Evolutionary conservation across 768 basidiomycete species (phyloP).

Genomic region (Sporobolomyces roseus): DNA sequence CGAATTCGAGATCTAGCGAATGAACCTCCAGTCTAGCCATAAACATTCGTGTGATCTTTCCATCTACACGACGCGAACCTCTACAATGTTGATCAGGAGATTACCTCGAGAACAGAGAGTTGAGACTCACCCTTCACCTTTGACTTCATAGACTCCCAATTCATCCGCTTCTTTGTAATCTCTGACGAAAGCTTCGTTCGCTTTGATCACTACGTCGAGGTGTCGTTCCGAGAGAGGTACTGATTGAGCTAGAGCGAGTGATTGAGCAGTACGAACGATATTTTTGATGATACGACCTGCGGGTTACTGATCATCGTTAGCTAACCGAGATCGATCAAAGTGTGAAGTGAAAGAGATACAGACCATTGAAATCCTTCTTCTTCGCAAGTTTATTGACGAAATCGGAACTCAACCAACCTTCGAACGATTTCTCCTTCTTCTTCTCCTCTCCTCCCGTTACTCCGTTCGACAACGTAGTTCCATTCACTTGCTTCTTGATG

Average conservation of each 20-base stretch:
- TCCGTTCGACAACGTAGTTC: no score
- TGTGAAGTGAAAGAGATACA: no score
- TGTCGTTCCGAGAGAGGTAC: conserved; percentile 56
- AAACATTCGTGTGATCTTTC: conserved; percentile 21
- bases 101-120: no score
- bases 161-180: conserved; percentile 34
- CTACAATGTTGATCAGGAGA: no score
- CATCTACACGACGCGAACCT: conserved; percentile 16
- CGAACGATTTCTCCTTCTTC: background rate
- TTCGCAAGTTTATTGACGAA: conserved; percentile 55
- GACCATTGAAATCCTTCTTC: conserved; percentile 58
- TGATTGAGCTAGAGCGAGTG: conserved; percentile 56
- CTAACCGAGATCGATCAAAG: no score
- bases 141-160: conserved; percentile 19
- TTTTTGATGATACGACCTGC: conserved; percentile 57
- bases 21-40: background rate
- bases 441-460: background rate
- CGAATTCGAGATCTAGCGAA: no score
- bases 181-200: background rate
- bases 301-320: no score
- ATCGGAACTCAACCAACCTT: conserved; percentile 50
- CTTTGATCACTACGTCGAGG: conserved; percentile 54
- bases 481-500: no score
- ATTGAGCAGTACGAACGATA: conserved; percentile 62
- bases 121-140: conserved; percentile 31